Base-by-base conservation (phyloP, 2,329 filamentous ascomycete genomes). In the Coleophoma eucalyptorum region DNA sequence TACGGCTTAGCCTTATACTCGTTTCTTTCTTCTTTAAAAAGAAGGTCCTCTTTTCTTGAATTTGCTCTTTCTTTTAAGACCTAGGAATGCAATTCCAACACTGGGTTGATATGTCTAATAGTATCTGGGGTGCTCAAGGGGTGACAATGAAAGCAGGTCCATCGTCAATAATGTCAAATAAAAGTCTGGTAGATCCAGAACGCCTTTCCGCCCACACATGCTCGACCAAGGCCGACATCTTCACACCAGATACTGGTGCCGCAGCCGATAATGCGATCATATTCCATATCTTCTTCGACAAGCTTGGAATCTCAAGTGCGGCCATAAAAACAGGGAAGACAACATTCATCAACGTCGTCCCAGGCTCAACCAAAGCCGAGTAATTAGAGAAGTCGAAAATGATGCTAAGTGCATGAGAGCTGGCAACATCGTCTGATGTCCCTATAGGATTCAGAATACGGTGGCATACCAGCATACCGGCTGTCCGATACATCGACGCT, bases 361-460 rank as follows among this genome's bases (percentile, higher is more conserved):
- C 35, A n/a, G 5, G 12, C n/a, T 18, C 18, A 5, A 38, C 35
- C 35, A 38, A 38, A 38, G 5, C 35, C 35, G 35, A 38, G 18
- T 38, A 38, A n/a, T 15, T 38, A 6, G 35, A 38, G 13, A 38
- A 38, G 12, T 38, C 35, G 18, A 38, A 5, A 13, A 38, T 38
- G 13, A 38, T 38, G 18, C 35, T 38, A 6, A n/a, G n/a, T 6
- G 15, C 18, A 13, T 42, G 70, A 64, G 5, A 34, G 6, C 54
- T 69, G 68, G 7, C 69, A 6, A 45, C 31, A 32, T 45, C 19
- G 33, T 45, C 43, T 11, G 15, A 13, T 21, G 18, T 45, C 20
- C 43, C 43, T 16, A 45, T 45, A 13, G 43, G 43, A 18, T 38
- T 38, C 35, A 5, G 13, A 38, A n/a, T 38, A 38, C 35, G 35